These are phyloP conservation scores for Magnolia changhungtana DNA, from an alignment of 164 flowering plant species.

Conservation along the genomic window DNA sequence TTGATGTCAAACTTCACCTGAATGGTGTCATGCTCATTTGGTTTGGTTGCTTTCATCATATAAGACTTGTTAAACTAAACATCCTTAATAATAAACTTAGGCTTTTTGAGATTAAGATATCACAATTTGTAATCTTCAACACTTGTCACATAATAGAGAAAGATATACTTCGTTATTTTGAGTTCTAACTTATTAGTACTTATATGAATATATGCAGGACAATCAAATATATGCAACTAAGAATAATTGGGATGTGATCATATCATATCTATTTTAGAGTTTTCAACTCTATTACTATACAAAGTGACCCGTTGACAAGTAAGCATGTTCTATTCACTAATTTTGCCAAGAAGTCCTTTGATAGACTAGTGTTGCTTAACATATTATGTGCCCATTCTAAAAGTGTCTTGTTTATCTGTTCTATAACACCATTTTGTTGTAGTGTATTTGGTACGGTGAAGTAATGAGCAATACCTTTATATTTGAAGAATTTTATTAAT, in stretches of 20 bases:
- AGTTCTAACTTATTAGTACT: no score
- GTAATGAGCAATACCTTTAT: not conserved
- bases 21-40: no score
- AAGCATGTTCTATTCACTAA: not conserved
- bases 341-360: not conserved
- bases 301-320: not conserved
- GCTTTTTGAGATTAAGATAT: no score
- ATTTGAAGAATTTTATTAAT: not conserved
- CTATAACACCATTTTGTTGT: constrained; percentile 7
- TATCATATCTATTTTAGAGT: not conserved
- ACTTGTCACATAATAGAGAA: no score
- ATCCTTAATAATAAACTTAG: no score
- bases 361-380: not conserved
- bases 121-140: no score
- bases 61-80: no score
- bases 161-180: no score
- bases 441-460: constrained; percentile 3
- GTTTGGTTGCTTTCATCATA: no score
- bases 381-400: not conserved
- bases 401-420: not conserved
- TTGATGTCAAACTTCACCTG: no score
- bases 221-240: no score
- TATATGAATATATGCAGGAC: no score
- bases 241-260: not conserved
- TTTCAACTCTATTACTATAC: not conserved